Conservation (phyloP, 2,329 filamentous ascomycete species). For the Fusarium annulatum region DNA sequence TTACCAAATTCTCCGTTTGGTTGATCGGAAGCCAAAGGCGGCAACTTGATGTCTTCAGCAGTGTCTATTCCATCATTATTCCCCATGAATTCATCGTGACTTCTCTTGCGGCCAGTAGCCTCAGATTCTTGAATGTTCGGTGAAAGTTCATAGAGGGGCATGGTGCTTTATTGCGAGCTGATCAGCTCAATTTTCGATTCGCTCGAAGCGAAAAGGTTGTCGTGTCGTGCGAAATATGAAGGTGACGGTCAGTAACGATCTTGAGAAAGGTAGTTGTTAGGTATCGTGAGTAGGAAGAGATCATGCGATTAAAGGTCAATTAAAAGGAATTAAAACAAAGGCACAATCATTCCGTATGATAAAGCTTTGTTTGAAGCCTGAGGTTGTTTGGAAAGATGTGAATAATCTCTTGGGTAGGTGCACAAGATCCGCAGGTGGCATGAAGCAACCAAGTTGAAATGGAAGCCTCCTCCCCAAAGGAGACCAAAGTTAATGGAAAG, state of each 20-base stretch:
- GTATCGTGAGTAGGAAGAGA: constrained; percentile 11
- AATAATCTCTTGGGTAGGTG: constrained; percentile 14
- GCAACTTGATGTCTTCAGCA: constrained; percentile 33
- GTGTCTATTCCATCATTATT: constrained; percentile 46
- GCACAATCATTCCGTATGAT: constrained; percentile 4
- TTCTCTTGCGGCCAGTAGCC: constrained; percentile 56
- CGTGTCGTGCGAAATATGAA: not conserved
- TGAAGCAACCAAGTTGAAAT: constrained; percentile 28
- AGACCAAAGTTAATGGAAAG: constrained; percentile 27
- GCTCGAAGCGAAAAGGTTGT: not conserved
- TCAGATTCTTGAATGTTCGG: constrained; percentile 61
- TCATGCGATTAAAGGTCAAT: constrained; percentile 24
- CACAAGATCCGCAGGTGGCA: constrained; percentile 28
- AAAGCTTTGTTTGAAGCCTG: not conserved
- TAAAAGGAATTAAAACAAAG: not conserved
- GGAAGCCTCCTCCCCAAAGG: constrained; percentile 29
- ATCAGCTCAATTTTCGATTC: constrained; percentile 2
- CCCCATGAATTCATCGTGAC: constrained; percentile 58
- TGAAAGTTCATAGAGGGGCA: constrained; percentile 62
- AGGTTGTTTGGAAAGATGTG: constrained; percentile 1
- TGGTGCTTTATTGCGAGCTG: constrained; percentile 41
- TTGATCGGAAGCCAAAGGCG: constrained; percentile 24
- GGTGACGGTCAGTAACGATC: not conserved
- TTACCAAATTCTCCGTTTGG: constrained; percentile 41
- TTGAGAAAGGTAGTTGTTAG: constrained; percentile 8